Percentiles rank a stretch among this genome's conserved stretches.
Evolutionary conservation across 1,284 basidiomycete genomes (phyloP).

Genomic region (Hymenochaete sp.): DNA sequence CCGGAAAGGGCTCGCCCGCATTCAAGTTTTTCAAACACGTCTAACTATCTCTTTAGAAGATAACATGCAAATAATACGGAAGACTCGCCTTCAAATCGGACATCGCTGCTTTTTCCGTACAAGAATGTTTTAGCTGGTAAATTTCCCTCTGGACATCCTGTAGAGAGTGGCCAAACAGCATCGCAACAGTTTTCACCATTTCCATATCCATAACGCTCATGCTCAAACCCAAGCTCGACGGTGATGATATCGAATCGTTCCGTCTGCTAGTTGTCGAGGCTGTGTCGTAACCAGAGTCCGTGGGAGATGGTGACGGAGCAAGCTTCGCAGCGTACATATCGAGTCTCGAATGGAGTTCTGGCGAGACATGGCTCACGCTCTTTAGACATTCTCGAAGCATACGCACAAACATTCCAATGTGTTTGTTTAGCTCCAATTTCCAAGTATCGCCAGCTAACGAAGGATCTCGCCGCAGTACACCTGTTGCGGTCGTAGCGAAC

Average conservation of each 20-base stretch:
- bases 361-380: slow-evolving; percentile 66
- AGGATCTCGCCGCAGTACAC: slow-evolving; percentile 76
- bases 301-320: slow-evolving; percentile 44
- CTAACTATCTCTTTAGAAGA: slow-evolving; percentile 55
- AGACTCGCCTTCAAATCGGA: slow-evolving; percentile 4
- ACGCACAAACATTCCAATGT: slow-evolving; percentile 82
- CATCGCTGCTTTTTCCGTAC: slow-evolving; percentile 65
- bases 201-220: slow-evolving; percentile 63
- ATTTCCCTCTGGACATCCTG: slow-evolving; percentile 68
- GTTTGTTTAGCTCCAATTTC: slow-evolving; percentile 88
- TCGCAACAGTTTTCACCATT: slow-evolving; percentile 61
- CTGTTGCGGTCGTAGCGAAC: slow-evolving; percentile 87
- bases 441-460: slow-evolving; percentile 74
- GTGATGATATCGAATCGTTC: slow-evolving; percentile 38
- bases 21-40: slow-evolving; percentile 89
- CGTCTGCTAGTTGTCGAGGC: slow-evolving; percentile 42
- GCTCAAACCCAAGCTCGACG: slow-evolving; percentile 32
- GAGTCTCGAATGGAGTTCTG: slow-evolving; percentile 73
- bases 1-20: slow-evolving; percentile 77
- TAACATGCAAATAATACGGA: neutral
- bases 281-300: slow-evolving; percentile 63
- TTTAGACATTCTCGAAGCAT: slow-evolving; percentile 76
- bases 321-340: slow-evolving; percentile 81
- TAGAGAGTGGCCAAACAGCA: slow-evolving; percentile 68
- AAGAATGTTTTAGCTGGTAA: slow-evolving; percentile 57